These are phyloP conservation scores for Trichoderma sp. DNA, from an alignment of 2,329 filamentous ascomycete species.

Conservation along the genomic window DNA sequence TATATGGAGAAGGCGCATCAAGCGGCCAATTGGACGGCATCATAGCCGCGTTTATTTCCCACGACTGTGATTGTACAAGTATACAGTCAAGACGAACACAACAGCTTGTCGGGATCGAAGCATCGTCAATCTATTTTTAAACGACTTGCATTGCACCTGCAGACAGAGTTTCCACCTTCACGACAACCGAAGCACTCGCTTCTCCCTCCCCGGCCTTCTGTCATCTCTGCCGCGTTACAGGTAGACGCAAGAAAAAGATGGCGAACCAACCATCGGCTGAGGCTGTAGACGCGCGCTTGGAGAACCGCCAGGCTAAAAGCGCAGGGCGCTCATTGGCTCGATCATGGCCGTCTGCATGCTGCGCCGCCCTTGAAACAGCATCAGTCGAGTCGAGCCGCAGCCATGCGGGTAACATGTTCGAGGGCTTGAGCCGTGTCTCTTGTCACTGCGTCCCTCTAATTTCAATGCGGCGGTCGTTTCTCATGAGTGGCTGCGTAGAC, in stretches of 20 bases:
- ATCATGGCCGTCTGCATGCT: constrained; percentile 4
- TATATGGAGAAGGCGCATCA: not conserved
- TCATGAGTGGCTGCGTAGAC: not conserved
- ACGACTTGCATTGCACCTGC: no score
- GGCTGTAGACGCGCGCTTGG: constrained; percentile 18
- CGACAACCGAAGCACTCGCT: not conserved
- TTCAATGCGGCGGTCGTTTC: not conserved
- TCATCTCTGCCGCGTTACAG: not conserved
- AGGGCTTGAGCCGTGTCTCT: not conserved
- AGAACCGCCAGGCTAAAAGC: constrained; percentile 10
- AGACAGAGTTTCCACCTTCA: not conserved
- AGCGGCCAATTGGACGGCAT: not conserved
- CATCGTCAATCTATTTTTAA: constrained; percentile 16
- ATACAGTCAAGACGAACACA: not conserved
- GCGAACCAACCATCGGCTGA: constrained; percentile 2
- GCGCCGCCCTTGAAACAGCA: constrained; percentile 21
- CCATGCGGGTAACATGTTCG: no score
- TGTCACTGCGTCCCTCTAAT: not conserved
- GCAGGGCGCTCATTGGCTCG: not conserved
- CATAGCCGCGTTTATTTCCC: constrained; percentile 1
- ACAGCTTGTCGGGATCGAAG: not conserved
- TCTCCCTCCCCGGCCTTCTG: not conserved
- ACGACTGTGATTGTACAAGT: not conserved
- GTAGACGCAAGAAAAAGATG: not conserved
- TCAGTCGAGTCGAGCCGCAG: not conserved